A percentile compares a stretch with the other conserved stretches of the same genome.
Conservation (phyloP, 78 protist species). For the Anaeramoeba flamelloides region DNA sequence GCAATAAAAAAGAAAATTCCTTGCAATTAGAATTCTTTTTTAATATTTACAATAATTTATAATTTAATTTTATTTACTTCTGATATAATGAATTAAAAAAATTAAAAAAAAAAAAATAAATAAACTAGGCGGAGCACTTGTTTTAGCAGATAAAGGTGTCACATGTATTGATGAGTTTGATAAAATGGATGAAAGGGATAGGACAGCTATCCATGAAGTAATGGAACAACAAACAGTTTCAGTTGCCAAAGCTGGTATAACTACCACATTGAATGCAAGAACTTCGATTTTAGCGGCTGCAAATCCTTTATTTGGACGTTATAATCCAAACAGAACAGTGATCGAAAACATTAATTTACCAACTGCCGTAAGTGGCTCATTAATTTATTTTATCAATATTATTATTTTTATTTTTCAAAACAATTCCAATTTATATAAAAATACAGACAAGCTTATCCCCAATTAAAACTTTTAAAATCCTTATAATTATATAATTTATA, state of each 20-base stretch:
- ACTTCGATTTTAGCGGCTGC: conserved; percentile 96
- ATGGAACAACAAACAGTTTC: conserved; percentile 99
- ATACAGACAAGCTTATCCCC: no score
- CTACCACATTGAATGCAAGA: conserved; percentile 95
- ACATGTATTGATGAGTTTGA: conserved; percentile 98
- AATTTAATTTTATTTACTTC: no score
- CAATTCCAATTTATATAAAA: neutral
- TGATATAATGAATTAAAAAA: no score
- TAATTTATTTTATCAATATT: neutral
- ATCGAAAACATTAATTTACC: conserved; percentile 21
- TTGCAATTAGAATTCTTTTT: no score
- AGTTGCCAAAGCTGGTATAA: conserved; percentile 96
- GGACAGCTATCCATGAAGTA: conserved; percentile 96
- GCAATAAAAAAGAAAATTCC: no score
- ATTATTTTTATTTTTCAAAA: neutral
- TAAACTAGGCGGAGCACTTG: conserved; percentile 98
- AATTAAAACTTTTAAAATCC: no score
- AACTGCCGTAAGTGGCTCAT: neutral
- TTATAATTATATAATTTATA: no score
- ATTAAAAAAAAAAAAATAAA: no score
- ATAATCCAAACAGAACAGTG: conserved; percentile 29
- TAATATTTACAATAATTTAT: no score
- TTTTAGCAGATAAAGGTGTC: conserved; percentile 92
- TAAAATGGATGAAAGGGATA: conserved; percentile 70
- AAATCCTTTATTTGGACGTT: conserved; percentile 86